phyloP scores from a whole-genome alignment of 1,284 basidiomycete species.

The Erythrobasidium hasegawianum region DNA sequence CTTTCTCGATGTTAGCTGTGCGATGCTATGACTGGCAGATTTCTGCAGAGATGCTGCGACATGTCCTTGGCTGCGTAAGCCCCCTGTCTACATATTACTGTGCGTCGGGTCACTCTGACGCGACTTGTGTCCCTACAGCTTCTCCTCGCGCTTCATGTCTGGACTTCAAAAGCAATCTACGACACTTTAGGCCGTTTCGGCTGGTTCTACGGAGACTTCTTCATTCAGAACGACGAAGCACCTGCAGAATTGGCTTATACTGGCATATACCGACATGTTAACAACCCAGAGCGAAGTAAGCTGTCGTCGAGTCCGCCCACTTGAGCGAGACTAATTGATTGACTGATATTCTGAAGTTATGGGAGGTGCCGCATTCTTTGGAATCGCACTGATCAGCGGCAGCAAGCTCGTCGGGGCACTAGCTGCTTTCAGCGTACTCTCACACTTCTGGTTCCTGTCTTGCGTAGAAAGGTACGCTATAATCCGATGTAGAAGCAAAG shows the following conservation, averaged over 20 bases:
- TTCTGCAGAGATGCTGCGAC: constrained; percentile 81
- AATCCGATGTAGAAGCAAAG: constrained; percentile 26
- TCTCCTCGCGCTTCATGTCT: constrained; percentile 80
- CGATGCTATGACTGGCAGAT: constrained; percentile 89
- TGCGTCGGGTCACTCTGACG: constrained; percentile 1
- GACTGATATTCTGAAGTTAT: constrained; percentile 55
- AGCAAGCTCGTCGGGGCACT: constrained; percentile 78
- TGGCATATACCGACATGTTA: constrained; percentile 77
- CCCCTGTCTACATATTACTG: constrained; percentile 2
- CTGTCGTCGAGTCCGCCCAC: not conserved
- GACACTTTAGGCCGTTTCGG: constrained; percentile 91
- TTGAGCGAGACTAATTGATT: not conserved
- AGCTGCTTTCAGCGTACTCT: constrained; percentile 72
- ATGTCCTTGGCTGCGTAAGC: constrained; percentile 75
- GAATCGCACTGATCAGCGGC: constrained; percentile 82
- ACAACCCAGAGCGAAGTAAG: constrained; percentile 49
- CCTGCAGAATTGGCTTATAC: constrained; percentile 88
- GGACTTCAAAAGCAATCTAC: constrained; percentile 85
- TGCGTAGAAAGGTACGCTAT: constrained; percentile 70
- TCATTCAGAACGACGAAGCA: constrained; percentile 68
- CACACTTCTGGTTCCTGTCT: constrained; percentile 87
- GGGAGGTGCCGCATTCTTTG: constrained; percentile 93
- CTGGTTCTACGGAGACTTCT: constrained; percentile 98
- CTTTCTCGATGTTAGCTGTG: constrained; percentile 76
- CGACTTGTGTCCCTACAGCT: constrained; percentile 54